phyloP scores from a whole-genome alignment of 192 early-diverging fungal species.

The Backusella sp. region DNA sequence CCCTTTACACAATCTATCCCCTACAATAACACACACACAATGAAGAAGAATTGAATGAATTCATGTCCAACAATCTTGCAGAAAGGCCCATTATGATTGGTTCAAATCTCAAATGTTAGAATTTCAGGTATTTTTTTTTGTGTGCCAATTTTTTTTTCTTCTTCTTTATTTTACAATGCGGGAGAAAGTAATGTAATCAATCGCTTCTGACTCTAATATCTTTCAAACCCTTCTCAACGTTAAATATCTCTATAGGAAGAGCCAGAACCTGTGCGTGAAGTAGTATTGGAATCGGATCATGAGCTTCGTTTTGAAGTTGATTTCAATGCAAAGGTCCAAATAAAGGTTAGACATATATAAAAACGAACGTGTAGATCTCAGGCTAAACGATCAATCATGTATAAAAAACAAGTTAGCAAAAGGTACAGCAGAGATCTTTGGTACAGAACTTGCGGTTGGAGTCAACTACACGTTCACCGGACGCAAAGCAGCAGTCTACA shows the following conservation, averaged over 20 bases:
- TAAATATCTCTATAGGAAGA: slow-evolving; percentile 11
- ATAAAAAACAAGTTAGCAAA: slow-evolving; percentile 50
- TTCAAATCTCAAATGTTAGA: neutral
- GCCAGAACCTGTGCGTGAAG: slow-evolving; percentile 45
- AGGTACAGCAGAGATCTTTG: slow-evolving; percentile 93
- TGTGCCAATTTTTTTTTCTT: neutral
- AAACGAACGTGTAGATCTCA: neutral
- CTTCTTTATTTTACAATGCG: neutral
- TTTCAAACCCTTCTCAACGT: neutral
- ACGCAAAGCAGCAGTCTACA: slow-evolving; percentile 86
- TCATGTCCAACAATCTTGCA: neutral
- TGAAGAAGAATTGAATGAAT: no score
- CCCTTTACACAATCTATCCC: no score
- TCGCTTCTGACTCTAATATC: neutral
- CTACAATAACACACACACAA: no score
- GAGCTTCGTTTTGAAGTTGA: slow-evolving; percentile 95
- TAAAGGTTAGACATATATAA: slow-evolving; percentile 69
- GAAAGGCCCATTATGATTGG: neutral
- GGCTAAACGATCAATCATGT: neutral
- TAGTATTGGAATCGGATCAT: slow-evolving; percentile 71
- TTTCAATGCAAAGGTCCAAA: slow-evolving; percentile 57
- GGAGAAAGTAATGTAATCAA: neutral
- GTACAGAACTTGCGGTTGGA: slow-evolving; percentile 86
- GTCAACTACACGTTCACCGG: slow-evolving; percentile 79
- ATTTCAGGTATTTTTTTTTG: neutral